Percentiles rank a stretch among this genome's conserved stretches.
Evolutionary conservation across 1,284 basidiomycete genomes (phyloP).

Genomic region (Malassezia vespertilionis): DNA sequence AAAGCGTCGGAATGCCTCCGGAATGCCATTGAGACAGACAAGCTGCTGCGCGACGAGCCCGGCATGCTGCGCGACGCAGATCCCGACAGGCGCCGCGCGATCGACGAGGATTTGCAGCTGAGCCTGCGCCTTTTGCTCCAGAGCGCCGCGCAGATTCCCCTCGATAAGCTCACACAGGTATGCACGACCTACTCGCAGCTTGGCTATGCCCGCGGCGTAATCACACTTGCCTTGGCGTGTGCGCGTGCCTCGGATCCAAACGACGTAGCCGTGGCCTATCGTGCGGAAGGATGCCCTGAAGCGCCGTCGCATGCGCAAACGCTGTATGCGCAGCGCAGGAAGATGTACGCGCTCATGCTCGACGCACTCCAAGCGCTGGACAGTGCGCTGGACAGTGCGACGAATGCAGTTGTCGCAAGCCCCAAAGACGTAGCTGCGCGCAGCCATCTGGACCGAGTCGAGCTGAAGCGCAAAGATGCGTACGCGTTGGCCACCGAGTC

Average conservation of each 20-base stretch:
- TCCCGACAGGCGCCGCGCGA: not conserved
- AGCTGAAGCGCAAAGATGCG: slow-evolving; percentile 38
- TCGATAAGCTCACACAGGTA: slow-evolving; percentile 73
- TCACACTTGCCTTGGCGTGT: slow-evolving; percentile 74
- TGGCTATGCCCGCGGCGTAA: slow-evolving; percentile 69
- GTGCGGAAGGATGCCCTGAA: slow-evolving; percentile 59
- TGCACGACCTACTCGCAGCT: slow-evolving; percentile 74
- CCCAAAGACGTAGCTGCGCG: slow-evolving; percentile 22
- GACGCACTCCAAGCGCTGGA: slow-evolving; percentile 73
- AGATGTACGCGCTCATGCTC: slow-evolving; percentile 57
- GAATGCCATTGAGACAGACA: slow-evolving; percentile 65
- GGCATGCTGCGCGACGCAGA: slow-evolving; percentile 8
- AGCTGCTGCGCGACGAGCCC: slow-evolving; percentile 52
- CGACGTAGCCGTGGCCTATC: slow-evolving; percentile 50
- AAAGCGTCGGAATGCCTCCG: slow-evolving; percentile 94
- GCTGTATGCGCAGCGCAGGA: slow-evolving; percentile 54
- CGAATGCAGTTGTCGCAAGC: slow-evolving; percentile 21
- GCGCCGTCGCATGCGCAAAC: slow-evolving; percentile 48
- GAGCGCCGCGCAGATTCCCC: slow-evolving; percentile 70
- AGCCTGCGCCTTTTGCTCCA: slow-evolving; percentile 63
- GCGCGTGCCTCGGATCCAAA: slow-evolving; percentile 68
- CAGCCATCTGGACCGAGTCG: slow-evolving; percentile 30
- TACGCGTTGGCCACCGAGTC: slow-evolving; percentile 58
- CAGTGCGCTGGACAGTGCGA: slow-evolving; percentile 47
- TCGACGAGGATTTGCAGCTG: slow-evolving; percentile 18